phyloP scores from a whole-genome alignment of 768 basidiomycete genomes.

The Psilocybe subaeruginosa region DNA sequence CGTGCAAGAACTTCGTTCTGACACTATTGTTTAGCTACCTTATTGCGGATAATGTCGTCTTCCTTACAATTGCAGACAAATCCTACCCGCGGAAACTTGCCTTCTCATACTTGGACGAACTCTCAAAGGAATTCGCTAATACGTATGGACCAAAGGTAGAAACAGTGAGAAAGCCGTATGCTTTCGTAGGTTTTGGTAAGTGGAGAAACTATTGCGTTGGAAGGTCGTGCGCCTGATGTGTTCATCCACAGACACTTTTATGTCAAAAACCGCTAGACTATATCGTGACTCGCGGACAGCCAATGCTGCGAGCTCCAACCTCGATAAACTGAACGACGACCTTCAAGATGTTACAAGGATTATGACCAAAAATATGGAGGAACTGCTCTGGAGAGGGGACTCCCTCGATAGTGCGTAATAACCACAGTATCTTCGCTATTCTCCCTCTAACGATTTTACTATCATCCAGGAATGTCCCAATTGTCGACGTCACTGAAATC shows the following conservation, averaged over 20 bases:
- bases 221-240: background rate
- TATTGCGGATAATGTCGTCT: slow-evolving; percentile 92
- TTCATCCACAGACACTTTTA: slow-evolving; percentile 82
- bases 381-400: slow-evolving; percentile 96
- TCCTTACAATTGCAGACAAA: slow-evolving; percentile 93
- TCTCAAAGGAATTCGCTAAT: slow-evolving; percentile 92
- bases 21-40: slow-evolving; percentile 70
- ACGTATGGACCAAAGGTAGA: slow-evolving; percentile 96
- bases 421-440: background rate
- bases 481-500: slow-evolving; percentile 92
- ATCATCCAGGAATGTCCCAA: slow-evolving; percentile 86
- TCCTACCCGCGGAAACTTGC: slow-evolving; percentile 97
- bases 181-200: slow-evolving; percentile 97
- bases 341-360: slow-evolving; percentile 97
- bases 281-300: slow-evolving; percentile 94
- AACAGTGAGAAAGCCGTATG: slow-evolving; percentile 92
- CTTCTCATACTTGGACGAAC: slow-evolving; percentile 96
- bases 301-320: slow-evolving; percentile 63
- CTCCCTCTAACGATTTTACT: background rate
- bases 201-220: slow-evolving; percentile 10
- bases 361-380: slow-evolving; percentile 99
- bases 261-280: slow-evolving; percentile 94
- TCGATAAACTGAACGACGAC: slow-evolving; percentile 94
- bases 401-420: slow-evolving; percentile 83
- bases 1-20: background rate